Evolutionary conservation across 1,284 basidiomycete species (phyloP).

Genomic region (Apiotrichum sp.): DNA sequence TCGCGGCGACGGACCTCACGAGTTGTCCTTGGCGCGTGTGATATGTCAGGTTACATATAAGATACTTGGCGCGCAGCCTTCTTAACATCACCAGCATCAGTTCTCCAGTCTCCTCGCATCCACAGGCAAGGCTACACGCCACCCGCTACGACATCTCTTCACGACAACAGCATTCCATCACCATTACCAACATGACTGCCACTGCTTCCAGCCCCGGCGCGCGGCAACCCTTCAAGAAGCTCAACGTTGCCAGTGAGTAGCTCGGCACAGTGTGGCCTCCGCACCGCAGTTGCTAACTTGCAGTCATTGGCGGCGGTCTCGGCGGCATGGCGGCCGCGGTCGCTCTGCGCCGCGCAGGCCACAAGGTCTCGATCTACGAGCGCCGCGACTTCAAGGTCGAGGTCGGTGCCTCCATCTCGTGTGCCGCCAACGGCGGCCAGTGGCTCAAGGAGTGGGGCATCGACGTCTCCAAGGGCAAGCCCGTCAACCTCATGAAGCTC

Average conservation of each 20-base stretch:
- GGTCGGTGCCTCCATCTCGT: conserved; percentile 40
- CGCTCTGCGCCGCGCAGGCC: conserved; percentile 33
- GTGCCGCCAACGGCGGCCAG: conserved; percentile 32
- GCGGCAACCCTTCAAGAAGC: conserved; percentile 9
- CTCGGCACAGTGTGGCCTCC: background rate
- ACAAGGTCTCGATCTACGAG: conserved; percentile 33
- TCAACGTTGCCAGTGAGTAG: conserved; percentile 12
- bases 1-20: too few relatives aligned
- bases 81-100: too few relatives aligned
- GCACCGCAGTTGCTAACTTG: background rate
- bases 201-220: too few relatives aligned
- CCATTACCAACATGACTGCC: too few relatives aligned
- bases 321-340: conserved; percentile 33
- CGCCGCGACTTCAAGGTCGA: conserved; percentile 36
- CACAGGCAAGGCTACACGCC: too few relatives aligned
- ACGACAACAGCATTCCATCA: too few relatives aligned
- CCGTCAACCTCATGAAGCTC: conserved; percentile 33
- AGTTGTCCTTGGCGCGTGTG: too few relatives aligned
- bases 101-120: too few relatives aligned
- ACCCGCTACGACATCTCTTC: too few relatives aligned
- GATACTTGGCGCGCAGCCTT: too few relatives aligned
- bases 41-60: too few relatives aligned
- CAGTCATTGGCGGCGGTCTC: conserved; percentile 35
- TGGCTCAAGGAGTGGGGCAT: conserved; percentile 39
- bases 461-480: conserved; percentile 26